Base-by-base conservation (phyloP, 2,329 filamentous ascomycete genomes). In the Neonectria neomacrospora region DNA sequence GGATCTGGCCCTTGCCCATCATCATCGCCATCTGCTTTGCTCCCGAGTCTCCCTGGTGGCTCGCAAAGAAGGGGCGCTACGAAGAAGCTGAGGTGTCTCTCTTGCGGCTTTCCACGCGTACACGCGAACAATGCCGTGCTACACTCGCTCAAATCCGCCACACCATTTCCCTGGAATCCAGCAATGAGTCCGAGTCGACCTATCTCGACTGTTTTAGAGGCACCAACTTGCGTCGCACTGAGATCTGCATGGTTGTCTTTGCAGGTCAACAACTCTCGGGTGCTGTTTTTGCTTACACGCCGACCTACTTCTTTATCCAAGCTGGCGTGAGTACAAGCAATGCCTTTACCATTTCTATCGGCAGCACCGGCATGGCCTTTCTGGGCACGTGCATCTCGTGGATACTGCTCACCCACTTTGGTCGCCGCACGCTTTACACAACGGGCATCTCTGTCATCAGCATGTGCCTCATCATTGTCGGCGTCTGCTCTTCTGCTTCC, bases 61-160 rank as follows among this genome's bases (percentile, higher is more conserved):
- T 77, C 0, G 75, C 73, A 2, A 71, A 68, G 2, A 61, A 71
- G 14, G 71, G 67, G 8, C 72, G 74, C 1, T 61, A 74, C 0
- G 67, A 75, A 1, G 69, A 75, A 0, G 75, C 77, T 0, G 69
- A 73, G 50, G 58, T 23, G 3, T 73, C 75, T 1, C 57, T 79
- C 6, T 16, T 64, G 16, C 65, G 76, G 1, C 72, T 80, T 0
- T 73, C 76, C 0, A 81, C 86, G 48, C 64, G 64, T 0, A 60
- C 86, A 88, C 64, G 88, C 61, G 47, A 72, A 75, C 61, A 65
- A 8, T 39, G 37, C 8, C 39, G 68, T 1, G 76, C 77, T 26
- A 74, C 78, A 37, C 77, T 83, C 66, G 73, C 79, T 55, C 94
- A 95, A 90, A 96, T 96, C 87, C 86, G 91, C 5, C 77, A 81